phyloP scores from a whole-genome alignment of 139 green algal species.

The Volvox reticuliferus region DNA sequence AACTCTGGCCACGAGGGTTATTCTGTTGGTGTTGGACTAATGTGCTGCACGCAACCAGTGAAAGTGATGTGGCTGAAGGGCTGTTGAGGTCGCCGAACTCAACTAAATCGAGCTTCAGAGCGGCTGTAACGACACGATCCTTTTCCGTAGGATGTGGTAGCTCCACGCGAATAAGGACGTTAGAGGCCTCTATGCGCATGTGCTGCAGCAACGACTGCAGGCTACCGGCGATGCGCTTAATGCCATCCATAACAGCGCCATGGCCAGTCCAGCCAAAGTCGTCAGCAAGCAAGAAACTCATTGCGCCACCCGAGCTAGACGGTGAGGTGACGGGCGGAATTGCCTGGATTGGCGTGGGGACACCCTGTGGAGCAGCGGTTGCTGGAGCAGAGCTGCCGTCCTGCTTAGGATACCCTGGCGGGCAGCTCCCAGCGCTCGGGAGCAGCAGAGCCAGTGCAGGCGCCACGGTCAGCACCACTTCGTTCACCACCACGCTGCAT shows the following conservation, averaged over 20 bases:
- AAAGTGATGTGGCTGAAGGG: background rate
- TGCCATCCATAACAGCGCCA: conserved; percentile 63
- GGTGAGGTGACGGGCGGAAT: background rate
- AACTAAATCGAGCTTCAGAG: conserved; percentile 36
- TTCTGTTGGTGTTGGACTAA: background rate
- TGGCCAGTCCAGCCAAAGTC: conserved; percentile 46
- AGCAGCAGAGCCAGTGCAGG: background rate
- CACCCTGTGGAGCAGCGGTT: background rate
- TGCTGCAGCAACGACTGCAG: conserved; percentile 77
- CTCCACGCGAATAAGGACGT: conserved; percentile 65
- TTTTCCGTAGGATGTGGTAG: conserved; percentile 46
- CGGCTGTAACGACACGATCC: conserved; percentile 19
- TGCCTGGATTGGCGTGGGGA: background rate
- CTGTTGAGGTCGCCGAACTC: conserved; percentile 29
- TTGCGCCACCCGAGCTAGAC: background rate
- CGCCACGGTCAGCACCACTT: conserved; percentile 69
- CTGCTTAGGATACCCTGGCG: background rate
- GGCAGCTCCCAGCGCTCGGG: background rate
- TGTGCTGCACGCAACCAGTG: background rate
- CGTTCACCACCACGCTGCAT: conserved; percentile 63
- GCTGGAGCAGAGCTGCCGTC: background rate
- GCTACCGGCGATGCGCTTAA: conserved; percentile 70
- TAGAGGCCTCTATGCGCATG: conserved; percentile 58
- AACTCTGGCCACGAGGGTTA: background rate
- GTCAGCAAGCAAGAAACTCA: conserved; percentile 26